Evolutionary conservation across 257 asterid genomes (phyloP).

Genomic region (Jacaranda mimosifolia): DNA sequence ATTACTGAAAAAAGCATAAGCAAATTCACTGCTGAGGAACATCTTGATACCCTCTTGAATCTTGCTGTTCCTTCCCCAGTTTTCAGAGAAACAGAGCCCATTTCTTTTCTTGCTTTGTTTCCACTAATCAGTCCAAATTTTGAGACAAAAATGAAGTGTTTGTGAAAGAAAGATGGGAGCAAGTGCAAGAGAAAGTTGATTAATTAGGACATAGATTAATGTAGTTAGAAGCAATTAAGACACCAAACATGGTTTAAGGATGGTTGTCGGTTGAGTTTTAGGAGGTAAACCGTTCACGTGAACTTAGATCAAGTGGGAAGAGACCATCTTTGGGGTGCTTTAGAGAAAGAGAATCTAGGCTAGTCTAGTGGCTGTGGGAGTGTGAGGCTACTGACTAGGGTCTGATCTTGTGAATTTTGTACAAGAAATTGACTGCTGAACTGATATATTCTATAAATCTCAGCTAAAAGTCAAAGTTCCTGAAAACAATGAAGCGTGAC

Average conservation of each 20-base stretch:
- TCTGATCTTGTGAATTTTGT: too few species aligned
- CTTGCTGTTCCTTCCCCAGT: conserved; percentile 97
- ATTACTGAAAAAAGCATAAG: conserved; percentile 91
- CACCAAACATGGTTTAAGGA: conserved; percentile 23
- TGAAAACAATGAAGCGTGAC: too few species aligned
- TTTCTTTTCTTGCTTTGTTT: conserved; percentile 47
- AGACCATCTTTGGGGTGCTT: not conserved
- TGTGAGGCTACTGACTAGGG: too few species aligned
- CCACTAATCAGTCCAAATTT: not conserved
- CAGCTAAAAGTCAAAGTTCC: too few species aligned
- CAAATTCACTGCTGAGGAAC: conserved; percentile 82
- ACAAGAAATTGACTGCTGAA: too few species aligned
- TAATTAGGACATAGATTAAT: conserved; percentile 38
- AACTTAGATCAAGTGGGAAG: conserved; percentile 17
- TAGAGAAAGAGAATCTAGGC: too few species aligned
- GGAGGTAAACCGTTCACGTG: conserved; percentile 39
- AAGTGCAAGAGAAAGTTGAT: conserved; percentile 34
- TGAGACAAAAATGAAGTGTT: not conserved
- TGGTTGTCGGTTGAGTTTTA: conserved; percentile 43
- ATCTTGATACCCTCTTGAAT: conserved; percentile 80
- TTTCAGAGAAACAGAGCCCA: conserved; percentile 95
- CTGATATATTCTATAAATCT: too few species aligned
- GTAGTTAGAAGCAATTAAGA: conserved; percentile 31
- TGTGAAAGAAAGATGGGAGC: conserved; percentile 38
- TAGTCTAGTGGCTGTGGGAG: too few species aligned